phyloP scores from a whole-genome alignment of 2,329 filamentous ascomycete genomes.

The Epicoccum nigrum region DNA sequence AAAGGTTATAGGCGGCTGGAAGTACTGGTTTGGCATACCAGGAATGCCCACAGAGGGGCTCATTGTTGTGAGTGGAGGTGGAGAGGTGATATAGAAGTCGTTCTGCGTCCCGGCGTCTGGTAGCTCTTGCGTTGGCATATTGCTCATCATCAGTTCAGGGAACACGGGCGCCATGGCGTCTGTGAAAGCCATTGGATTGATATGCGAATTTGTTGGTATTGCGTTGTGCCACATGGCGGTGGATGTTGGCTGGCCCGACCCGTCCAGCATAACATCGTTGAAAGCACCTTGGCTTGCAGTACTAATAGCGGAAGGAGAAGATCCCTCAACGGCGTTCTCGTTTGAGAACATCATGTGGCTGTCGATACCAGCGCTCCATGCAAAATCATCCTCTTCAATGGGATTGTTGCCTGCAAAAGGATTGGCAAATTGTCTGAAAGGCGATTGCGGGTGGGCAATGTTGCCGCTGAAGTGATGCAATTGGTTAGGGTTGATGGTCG shows the following conservation, averaged over 20 bases:
- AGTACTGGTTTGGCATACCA: constrained; percentile 64
- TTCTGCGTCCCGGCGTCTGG: constrained; percentile 70
- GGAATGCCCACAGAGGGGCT: constrained; percentile 72
- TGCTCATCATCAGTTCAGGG: constrained; percentile 69
- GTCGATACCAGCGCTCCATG: constrained; percentile 85
- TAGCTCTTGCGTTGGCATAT: constrained; percentile 77
- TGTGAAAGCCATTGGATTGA: constrained; percentile 70
- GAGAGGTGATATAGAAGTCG: constrained; percentile 80
- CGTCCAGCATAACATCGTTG: constrained; percentile 90
- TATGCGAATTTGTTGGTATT: constrained; percentile 70
- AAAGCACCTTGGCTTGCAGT: constrained; percentile 90
- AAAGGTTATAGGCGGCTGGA: constrained; percentile 71
- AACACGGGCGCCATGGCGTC: constrained; percentile 78
- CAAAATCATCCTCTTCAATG: constrained; percentile 76
- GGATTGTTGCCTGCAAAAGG: constrained; percentile 66
- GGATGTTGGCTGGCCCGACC: constrained; percentile 53
- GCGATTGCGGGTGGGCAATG: constrained; percentile 64
- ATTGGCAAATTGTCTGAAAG: constrained; percentile 47
- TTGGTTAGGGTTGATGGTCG: constrained; percentile 69
- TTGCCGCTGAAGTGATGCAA: constrained; percentile 89
- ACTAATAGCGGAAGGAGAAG: constrained; percentile 94
- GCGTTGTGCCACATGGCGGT: constrained; percentile 48
- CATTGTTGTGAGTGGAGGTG: constrained; percentile 75
- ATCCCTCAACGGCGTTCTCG: constrained; percentile 86
- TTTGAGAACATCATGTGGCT: constrained; percentile 65